Evolutionary conservation across 169 alveolate genomes (phyloP), one percentile per base, ranked within the genome.

Genomic region (Cryptosporidium parvum): DNA sequence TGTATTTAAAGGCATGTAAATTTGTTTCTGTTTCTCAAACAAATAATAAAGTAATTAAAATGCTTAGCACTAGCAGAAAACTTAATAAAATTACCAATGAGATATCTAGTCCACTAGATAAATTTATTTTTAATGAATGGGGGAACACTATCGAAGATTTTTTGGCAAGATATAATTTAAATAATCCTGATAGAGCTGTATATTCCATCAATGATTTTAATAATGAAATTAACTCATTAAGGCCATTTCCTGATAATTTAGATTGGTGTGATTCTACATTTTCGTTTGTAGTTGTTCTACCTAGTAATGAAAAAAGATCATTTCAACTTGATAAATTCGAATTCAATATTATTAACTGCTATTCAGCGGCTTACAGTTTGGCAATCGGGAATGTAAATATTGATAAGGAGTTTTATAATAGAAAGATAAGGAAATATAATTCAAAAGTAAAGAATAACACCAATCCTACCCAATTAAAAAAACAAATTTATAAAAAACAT

Each of bases 171-270:
- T 73, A 73, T 31, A 73, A 73, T 58, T n/a, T 73, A 37, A 56
- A 59, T 58, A 73, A 73, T 59, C 86, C 86, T 18, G 86, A 73
- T 21, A 56, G 86, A 59, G n/a, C 52, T 16, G 58, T 73, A 7
- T 73, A 45, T 73, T 73, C 86, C 14, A 33, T 73, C 23, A 29
- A 73, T 33, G 86, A 73, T 53, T 59, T 73, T 29, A 73, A 73
- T 37, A 52, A 33, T 33, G 86, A 73, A 73, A 73, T 73, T 23
- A 73, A 73, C 45, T 73, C 86, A 31, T 52, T 73, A 12, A 37
- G 70, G 61, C 86, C 86, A 31, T 56, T 73, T 73, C 86, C 86
- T 18, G 86, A 73, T 31, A 73, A 73, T 73, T 16, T 73, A 21
- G 86, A 73, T 14, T 73, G 86, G 86, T 73, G 71, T 33, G 72